Evolutionary conservation across 108 stramenopile species (phyloP).

Genomic region (Parietichytrium sp.): DNA sequence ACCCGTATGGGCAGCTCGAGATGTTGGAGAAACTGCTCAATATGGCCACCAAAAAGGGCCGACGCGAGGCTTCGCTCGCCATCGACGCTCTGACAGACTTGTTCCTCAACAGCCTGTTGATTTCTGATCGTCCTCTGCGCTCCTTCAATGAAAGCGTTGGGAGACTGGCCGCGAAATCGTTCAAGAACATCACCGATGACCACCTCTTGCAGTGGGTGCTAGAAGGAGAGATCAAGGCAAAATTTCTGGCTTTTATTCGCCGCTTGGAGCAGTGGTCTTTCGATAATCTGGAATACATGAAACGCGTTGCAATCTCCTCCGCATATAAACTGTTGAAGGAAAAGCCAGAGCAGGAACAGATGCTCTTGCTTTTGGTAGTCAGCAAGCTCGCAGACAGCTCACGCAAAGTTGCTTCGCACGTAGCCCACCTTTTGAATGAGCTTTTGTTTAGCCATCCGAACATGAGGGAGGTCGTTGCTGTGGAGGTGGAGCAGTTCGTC

Average conservation of each 20-base stretch:
- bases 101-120: constrained; percentile 38
- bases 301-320: not conserved
- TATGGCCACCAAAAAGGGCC: constrained; percentile 32
- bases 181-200: not conserved
- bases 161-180: not conserved
- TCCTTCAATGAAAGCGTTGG: not conserved
- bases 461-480: constrained; percentile 5
- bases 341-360: constrained; percentile 36
- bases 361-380: constrained; percentile 25
- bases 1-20: constrained; percentile 22
- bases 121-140: constrained; percentile 8
- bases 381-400: constrained; percentile 31
- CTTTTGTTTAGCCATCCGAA: not conserved
- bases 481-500: constrained; percentile 34
- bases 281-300: not conserved
- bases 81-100: constrained; percentile 40
- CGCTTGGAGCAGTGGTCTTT: constrained; percentile 29
- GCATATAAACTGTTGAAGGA: not conserved
- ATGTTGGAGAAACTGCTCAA: constrained; percentile 11
- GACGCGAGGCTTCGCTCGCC: constrained; percentile 32
- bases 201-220: constrained; percentile 25
- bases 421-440: not conserved
- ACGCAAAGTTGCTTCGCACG: not conserved
- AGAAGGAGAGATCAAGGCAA: constrained; percentile 36
- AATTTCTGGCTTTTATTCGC: not conserved